phyloP scores from a whole-genome alignment of 495 filamentous ascomycete genomes.

The Penicillium canescens region DNA sequence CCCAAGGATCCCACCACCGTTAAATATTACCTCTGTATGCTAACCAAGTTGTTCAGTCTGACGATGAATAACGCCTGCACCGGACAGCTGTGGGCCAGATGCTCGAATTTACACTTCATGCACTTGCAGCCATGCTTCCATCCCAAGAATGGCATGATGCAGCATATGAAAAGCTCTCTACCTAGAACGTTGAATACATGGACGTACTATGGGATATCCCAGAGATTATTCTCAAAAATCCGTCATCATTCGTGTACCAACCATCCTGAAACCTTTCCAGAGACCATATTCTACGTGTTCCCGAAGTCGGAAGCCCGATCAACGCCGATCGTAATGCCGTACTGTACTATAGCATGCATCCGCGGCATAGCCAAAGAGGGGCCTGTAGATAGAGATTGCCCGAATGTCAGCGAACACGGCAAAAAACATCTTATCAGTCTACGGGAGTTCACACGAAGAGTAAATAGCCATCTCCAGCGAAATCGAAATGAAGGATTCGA shows the following conservation, averaged over 20 bases:
- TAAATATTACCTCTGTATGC: slow-evolving; percentile 31
- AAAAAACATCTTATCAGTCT: slow-evolving; percentile 14
- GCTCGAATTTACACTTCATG: slow-evolving; percentile 48
- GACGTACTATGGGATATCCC: too few relatives aligned
- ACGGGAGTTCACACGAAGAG: slow-evolving; percentile 20
- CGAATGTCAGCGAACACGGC: slow-evolving; percentile 22
- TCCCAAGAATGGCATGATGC: slow-evolving; percentile 38
- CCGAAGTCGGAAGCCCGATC: too few relatives aligned
- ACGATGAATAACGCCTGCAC: slow-evolving; percentile 18
- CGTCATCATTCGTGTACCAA: too few relatives aligned
- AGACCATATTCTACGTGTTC: background rate
- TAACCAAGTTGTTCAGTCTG: slow-evolving; percentile 26
- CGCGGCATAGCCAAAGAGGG: slow-evolving; percentile 22
- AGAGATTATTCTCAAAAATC: too few relatives aligned
- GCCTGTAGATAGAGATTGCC: slow-evolving; percentile 24
- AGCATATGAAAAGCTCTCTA: slow-evolving; percentile 4
- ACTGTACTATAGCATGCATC: slow-evolving; percentile 30
- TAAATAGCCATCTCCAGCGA: slow-evolving; percentile 22
- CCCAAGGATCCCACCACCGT: slow-evolving; percentile 25
- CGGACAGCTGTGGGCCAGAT: slow-evolving; percentile 46
- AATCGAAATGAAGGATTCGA: slow-evolving; percentile 24
- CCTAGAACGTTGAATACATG: too few relatives aligned
- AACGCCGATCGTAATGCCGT: slow-evolving; percentile 3
- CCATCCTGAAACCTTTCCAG: background rate
- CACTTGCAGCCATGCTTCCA: slow-evolving; percentile 32